Evolutionary conservation across 2,329 filamentous ascomycete species (phyloP), one percentile per base, ranked within the genome.

Genomic region (Fusarium sp.): DNA sequence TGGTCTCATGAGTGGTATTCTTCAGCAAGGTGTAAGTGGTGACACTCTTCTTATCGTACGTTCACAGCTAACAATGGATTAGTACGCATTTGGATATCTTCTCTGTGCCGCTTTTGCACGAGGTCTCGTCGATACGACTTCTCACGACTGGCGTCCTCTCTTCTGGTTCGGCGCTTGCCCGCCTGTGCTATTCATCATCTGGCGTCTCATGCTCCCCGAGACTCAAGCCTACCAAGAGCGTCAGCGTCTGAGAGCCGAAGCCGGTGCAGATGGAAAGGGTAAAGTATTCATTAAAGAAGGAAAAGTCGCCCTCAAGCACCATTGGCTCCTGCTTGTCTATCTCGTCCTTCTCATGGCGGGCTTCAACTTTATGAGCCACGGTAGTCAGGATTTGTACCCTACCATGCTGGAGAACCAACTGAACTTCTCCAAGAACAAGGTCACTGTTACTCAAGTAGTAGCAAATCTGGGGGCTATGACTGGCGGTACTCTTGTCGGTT

Each of bases 361-460:
- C 6, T 96, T 97, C 84, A 97, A 97, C 81, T 97, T 96, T 77
- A 94, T 96, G 91, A 92, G 90, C 19, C 92, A 94, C 76, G 92
- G 92, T 56, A 91, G 88, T 23, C 79, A 92, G 77, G 87, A 89
- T 71, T 76, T 90, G 28, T 89, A 89, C 70, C 87, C 87, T 4
- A 89, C 86, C 21, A 85, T 90, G 85, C 77, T 90, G 25, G 77
- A 81, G 67, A 87, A 86, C 71, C 85, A 89, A 76, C 87, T 85
- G 67, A 77, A 76, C 18, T 88, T 88, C 74, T 77, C 77, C 45
- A 72, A 83, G 46, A 82, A 88, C 76, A 81, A 84, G 58, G 85
- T 92, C 19, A 93, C 91, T 0, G 84, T 93, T 5, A 92, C 89
- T 0, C 90, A 92, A 74, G 89, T 93, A 8, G 87, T 93, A 10